A percentile compares a stretch with the other conserved stretches of the same genome.
phyloP scores from a whole-genome alignment of 1,284 basidiomycete species.

The Ceratobasidium sp. region DNA sequence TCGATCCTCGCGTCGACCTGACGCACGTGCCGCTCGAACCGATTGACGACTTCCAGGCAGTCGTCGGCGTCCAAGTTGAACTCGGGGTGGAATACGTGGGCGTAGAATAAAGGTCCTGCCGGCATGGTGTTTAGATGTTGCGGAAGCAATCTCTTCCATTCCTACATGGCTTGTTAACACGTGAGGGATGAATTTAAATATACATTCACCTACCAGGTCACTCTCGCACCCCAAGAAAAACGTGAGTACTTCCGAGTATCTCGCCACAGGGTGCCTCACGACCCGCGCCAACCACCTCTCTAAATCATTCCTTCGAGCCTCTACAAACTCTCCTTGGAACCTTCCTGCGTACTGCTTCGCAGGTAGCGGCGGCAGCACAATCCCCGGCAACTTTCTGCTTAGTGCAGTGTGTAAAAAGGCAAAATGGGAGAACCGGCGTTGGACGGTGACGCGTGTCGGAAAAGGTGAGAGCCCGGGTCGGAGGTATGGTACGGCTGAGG shows the following conservation, averaged over 20 bases:
- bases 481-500: constrained; percentile 30
- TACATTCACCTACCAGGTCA: constrained; percentile 66
- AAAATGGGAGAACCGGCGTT: constrained; percentile 87
- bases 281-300: constrained; percentile 80
- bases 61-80: constrained; percentile 85
- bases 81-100: constrained; percentile 83
- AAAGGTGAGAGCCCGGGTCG: constrained; percentile 1
- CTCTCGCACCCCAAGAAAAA: constrained; percentile 83
- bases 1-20: constrained; percentile 77
- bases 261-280: constrained; percentile 80
- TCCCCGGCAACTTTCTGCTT: constrained; percentile 73
- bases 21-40: constrained; percentile 73
- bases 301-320: constrained; percentile 81
- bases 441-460: constrained; percentile 73
- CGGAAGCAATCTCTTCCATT: constrained; percentile 76
- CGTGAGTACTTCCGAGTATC: constrained; percentile 83
- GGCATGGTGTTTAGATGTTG: constrained; percentile 67
- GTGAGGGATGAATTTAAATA: background rate
- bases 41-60: constrained; percentile 66
- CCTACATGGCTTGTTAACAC: constrained; percentile 59
- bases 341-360: constrained; percentile 85
- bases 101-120: constrained; percentile 78
- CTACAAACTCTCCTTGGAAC: constrained; percentile 84
- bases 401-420: constrained; percentile 79
- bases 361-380: constrained; percentile 83